Evolutionary conservation across 768 basidiomycete genomes (phyloP).

Genomic region (Termitomyces titanicus): DNA sequence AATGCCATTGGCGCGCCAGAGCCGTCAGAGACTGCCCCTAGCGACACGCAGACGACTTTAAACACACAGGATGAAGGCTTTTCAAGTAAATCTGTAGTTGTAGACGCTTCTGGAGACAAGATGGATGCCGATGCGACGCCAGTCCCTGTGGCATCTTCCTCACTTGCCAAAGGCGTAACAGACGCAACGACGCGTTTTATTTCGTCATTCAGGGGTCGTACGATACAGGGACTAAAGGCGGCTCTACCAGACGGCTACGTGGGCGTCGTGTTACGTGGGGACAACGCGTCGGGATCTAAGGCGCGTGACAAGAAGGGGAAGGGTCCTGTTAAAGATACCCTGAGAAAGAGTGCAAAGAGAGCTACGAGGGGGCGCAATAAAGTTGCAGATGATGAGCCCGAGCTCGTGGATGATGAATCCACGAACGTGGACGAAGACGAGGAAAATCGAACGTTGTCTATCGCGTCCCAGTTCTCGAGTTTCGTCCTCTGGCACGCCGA

Average conservation of each 20-base stretch:
- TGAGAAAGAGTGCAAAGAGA: constrained; percentile 14
- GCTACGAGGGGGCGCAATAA: constrained; percentile 25
- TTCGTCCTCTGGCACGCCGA: constrained; percentile 80
- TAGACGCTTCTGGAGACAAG: background rate
- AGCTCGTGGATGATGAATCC: constrained; percentile 23
- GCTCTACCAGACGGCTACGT: constrained; percentile 62
- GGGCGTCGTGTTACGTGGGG: constrained; percentile 55
- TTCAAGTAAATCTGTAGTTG: background rate
- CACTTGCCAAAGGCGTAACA: constrained; percentile 19
- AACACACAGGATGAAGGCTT: background rate
- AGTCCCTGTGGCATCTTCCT: constrained; percentile 3
- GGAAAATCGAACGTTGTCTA: constrained; percentile 34
- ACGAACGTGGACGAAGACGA: constrained; percentile 27
- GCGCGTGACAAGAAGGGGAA: constrained; percentile 8
- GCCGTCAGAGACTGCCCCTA: background rate
- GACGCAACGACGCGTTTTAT: constrained; percentile 38
- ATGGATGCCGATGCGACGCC: constrained; percentile 1
- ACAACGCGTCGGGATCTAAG: constrained; percentile 9
- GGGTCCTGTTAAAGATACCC: constrained; percentile 10
- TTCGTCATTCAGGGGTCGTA: constrained; percentile 75
- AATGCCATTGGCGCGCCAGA: too few species aligned
- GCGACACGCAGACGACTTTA: background rate
- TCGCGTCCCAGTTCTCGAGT: constrained; percentile 55
- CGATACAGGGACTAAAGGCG: constrained; percentile 62
- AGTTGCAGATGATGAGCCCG: constrained; percentile 20